phyloP scores from a whole-genome alignment of 805 yeast species.

The Starmerella sirachaensis region DNA sequence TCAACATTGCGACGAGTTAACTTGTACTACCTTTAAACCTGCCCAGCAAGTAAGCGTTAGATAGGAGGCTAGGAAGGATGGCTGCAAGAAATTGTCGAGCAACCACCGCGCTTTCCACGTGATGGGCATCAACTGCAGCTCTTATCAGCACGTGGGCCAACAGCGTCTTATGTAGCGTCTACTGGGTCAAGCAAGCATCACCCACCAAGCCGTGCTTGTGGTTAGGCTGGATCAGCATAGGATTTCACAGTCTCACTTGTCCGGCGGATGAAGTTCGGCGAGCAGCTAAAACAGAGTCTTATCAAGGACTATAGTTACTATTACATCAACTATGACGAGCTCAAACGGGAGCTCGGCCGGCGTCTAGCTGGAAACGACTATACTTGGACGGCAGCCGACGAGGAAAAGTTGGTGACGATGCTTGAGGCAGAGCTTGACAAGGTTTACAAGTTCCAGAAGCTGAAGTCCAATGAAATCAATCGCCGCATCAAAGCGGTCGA shows the following conservation, averaged over 20 bases:
- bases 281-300: slow-evolving; percentile 75
- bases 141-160: slow-evolving; percentile 1
- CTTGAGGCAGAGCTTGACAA: slow-evolving; percentile 82
- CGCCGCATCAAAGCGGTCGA: slow-evolving; percentile 79
- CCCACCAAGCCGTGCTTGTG: no score
- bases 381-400: slow-evolving; percentile 64
- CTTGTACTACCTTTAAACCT: no score
- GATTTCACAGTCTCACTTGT: no score
- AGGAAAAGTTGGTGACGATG: slow-evolving; percentile 64
- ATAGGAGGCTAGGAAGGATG: no score
- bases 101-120: no score
- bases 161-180: no score
- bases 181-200: no score
- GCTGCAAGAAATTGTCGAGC: no score
- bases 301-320: slow-evolving; percentile 85
- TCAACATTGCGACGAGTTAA: no score
- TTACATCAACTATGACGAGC: slow-evolving; percentile 82
- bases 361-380: slow-evolving; percentile 43
- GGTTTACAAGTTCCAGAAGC: slow-evolving; percentile 80
- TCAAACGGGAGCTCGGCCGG: slow-evolving; percentile 67
- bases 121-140: no score
- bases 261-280: slow-evolving; percentile 78
- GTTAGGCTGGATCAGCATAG: no score
- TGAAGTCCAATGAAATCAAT: slow-evolving; percentile 73
- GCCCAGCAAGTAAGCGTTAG: no score